These are phyloP conservation scores for Sporisorium sorghi DNA, from an alignment of 1,284 basidiomycete genomes.

Conservation along the genomic window DNA sequence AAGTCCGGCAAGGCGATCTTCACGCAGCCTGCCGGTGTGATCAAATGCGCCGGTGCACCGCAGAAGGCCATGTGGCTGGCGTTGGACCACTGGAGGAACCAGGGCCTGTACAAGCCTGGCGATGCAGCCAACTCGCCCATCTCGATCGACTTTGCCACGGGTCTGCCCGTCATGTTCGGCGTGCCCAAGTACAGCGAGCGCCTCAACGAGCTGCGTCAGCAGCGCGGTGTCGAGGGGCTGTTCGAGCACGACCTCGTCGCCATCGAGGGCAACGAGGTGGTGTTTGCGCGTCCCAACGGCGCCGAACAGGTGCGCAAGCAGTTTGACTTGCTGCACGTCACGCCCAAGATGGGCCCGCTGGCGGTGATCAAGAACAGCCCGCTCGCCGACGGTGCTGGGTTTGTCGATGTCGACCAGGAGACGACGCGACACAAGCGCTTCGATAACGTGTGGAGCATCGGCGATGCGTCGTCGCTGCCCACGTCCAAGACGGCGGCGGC, in stretches of 20 bases:
- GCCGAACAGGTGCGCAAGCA: constrained; percentile 74
- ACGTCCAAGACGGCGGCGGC: constrained; percentile 97
- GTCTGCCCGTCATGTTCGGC: constrained; percentile 87
- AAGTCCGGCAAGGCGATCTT: constrained; percentile 87
- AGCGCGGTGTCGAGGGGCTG: constrained; percentile 82
- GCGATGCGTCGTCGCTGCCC: constrained; percentile 89
- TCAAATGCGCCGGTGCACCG: constrained; percentile 90
- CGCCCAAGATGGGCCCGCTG: constrained; percentile 89
- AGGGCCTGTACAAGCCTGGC: constrained; percentile 50
- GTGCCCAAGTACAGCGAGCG: constrained; percentile 87
- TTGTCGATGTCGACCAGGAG: constrained; percentile 81
- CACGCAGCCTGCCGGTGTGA: constrained; percentile 91
- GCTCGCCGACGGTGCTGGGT: constrained; percentile 74
- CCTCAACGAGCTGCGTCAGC: constrained; percentile 80
- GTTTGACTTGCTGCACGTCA: constrained; percentile 87
- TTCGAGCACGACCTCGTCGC: constrained; percentile 87
- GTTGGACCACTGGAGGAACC: constrained; percentile 61
- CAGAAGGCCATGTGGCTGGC: constrained; percentile 70
- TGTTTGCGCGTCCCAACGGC: constrained; percentile 73
- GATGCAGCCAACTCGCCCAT: constrained; percentile 71
- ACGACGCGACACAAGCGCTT: constrained; percentile 85
- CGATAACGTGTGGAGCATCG: constrained; percentile 86
- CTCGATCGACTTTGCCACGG: constrained; percentile 86
- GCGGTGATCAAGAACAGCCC: constrained; percentile 79
- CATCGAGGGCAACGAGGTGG: constrained; percentile 78